Percentiles rank a stretch among this genome's conserved stretches.
These are phyloP conservation scores for Solanum clarkiae DNA, from an alignment of 257 asterid species.

Conservation along the genomic window DNA sequence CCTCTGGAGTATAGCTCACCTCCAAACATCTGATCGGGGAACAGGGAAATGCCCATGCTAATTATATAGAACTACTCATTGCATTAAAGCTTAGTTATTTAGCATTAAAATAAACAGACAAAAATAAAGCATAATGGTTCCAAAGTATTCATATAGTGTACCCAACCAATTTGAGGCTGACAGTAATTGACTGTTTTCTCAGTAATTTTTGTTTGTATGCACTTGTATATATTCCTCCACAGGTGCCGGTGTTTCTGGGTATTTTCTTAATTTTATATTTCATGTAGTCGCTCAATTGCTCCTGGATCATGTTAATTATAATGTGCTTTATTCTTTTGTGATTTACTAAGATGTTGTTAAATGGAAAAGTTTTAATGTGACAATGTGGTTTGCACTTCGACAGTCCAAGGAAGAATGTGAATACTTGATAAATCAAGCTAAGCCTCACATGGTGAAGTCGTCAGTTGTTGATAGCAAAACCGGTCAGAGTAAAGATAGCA, in stretches of 20 bases:
- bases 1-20: background rate
- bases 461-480: conserved; percentile 65
- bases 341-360: background rate
- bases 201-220: background rate
- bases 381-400: background rate
- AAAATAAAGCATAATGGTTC: background rate
- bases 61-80: background rate
- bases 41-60: background rate
- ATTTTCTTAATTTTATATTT: background rate
- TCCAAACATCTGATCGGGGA: background rate
- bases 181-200: background rate
- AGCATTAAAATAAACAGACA: background rate
- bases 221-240: background rate
- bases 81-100: background rate
- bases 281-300: background rate
- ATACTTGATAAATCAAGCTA: conserved; percentile 55
- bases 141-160: background rate
- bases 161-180: background rate
- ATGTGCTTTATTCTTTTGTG: background rate
- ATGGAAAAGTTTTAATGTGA: background rate
- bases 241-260: background rate
- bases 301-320: background rate
- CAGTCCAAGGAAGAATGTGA: conserved; percentile 88
- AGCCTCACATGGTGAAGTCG: conserved; percentile 61
- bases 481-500: conserved; percentile 68